phyloP scores from a whole-genome alignment of 352 stramenopile genomes.

The Pythium plurisporium region DNA sequence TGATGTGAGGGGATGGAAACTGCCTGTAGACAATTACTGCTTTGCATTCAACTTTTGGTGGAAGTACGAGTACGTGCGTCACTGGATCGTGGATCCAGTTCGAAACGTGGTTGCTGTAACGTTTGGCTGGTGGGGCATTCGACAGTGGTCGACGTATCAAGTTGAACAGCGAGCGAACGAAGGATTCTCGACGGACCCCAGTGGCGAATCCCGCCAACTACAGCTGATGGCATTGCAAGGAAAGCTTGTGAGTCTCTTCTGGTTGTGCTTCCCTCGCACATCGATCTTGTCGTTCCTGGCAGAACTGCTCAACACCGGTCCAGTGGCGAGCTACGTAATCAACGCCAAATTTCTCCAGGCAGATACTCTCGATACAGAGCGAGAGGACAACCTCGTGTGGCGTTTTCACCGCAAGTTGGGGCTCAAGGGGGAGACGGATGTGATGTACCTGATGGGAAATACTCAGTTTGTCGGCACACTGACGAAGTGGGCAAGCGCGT shows the following conservation, averaged over 20 bases:
- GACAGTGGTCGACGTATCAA: conserved; percentile 47
- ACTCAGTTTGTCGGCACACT: conserved; percentile 46
- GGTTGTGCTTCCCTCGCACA: conserved; percentile 48
- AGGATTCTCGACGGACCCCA: conserved; percentile 53
- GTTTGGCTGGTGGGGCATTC: conserved; percentile 40
- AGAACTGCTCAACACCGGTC: conserved; percentile 50
- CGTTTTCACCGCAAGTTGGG: conserved; percentile 29
- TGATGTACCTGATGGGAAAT: conserved; percentile 44
- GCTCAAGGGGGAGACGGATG: conserved; percentile 40
- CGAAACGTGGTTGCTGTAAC: conserved; percentile 43
- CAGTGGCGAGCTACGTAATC: conserved; percentile 55
- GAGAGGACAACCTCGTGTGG: conserved; percentile 45
- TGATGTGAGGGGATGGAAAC: too few relatives aligned
- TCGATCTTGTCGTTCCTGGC: conserved; percentile 44
- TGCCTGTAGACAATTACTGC: conserved; percentile 47
- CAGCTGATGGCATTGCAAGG: conserved; percentile 67
- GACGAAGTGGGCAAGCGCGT: conserved; percentile 41
- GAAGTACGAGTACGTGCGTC: conserved; percentile 52
- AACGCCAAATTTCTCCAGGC: conserved; percentile 56
- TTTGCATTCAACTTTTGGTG: conserved; percentile 52
- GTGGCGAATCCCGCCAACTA: conserved; percentile 51
- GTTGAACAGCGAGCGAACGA: conserved; percentile 53
- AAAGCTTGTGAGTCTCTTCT: conserved; percentile 61
- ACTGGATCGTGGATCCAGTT: conserved; percentile 53
- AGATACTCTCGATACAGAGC: conserved; percentile 49